phyloP scores from a whole-genome alignment of 129 eudicot genomes.

The Deinandra increscens region DNA sequence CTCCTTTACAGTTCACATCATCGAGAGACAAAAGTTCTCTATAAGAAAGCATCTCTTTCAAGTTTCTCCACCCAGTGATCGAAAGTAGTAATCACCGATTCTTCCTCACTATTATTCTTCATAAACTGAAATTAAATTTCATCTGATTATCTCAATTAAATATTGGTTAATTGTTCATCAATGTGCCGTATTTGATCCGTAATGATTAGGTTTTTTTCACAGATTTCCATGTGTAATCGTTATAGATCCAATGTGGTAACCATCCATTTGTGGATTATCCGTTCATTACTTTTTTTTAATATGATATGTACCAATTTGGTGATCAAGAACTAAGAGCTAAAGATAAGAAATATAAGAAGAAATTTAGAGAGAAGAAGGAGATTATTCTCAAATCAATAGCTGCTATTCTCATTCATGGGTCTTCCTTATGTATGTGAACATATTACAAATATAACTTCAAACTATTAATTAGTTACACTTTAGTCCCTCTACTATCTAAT shows the following conservation, averaged over 20 bases:
- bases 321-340: too few relatives aligned
- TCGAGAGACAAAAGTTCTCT: not conserved
- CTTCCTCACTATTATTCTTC: not conserved
- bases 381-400: too few relatives aligned
- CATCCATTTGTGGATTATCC: not conserved
- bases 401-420: too few relatives aligned
- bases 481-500: too few relatives aligned
- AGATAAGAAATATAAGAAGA: too few relatives aligned
- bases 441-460: too few relatives aligned
- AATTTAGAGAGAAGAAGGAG: too few relatives aligned
- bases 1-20: too few relatives aligned
- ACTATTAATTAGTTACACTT: too few relatives aligned
- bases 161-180: not conserved
- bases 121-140: not conserved
- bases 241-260: constrained; percentile 4
- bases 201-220: not conserved
- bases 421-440: too few relatives aligned
- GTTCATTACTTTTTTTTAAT: too few relatives aligned
- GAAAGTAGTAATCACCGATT: not conserved
- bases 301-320: too few relatives aligned
- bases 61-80: not conserved
- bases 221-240: not conserved
- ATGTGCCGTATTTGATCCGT: not conserved
- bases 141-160: not conserved
- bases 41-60: not conserved